Conservation (phyloP, 139 green algal species). For the Desmodesmus armatus region DNA sequence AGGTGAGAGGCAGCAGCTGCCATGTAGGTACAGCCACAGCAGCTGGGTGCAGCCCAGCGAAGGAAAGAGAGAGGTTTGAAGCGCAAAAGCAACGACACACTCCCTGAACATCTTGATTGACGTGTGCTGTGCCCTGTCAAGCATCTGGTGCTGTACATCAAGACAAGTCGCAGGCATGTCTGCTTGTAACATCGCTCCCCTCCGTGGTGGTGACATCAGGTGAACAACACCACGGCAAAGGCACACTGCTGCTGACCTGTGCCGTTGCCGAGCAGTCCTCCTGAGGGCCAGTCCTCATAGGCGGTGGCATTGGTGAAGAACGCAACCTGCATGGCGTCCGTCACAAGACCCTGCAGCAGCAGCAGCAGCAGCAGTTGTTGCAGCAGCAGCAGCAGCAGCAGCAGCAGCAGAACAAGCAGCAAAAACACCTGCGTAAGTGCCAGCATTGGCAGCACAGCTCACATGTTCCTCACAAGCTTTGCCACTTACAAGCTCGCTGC, state of each 20-base stretch:
- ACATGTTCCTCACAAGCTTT: not conserved
- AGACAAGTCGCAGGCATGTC: not conserved
- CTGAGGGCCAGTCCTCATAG: slow-evolving; percentile 50
- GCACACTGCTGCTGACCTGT: slow-evolving; percentile 32
- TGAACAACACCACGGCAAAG: not conserved
- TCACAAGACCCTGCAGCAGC: slow-evolving; percentile 53
- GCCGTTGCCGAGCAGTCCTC: slow-evolving; percentile 54
- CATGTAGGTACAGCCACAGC: no score
- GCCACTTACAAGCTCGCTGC: no score
- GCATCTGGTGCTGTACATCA: not conserved
- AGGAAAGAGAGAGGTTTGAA: no score
- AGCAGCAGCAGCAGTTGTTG: not conserved
- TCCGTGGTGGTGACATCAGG: no score
- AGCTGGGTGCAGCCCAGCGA: no score
- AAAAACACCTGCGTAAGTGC: not conserved
- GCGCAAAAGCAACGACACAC: not conserved
- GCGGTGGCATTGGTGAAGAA: slow-evolving; percentile 78
- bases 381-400: not conserved
- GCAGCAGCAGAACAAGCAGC: not conserved
- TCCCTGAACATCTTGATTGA: not conserved
- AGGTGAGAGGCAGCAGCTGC: no score
- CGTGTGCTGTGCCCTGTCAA: not conserved
- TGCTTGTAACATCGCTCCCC: no score
- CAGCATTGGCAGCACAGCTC: not conserved
- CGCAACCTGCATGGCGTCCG: slow-evolving; percentile 43